These are phyloP conservation scores for Cyberlindnera euphorbiiphila DNA, from an alignment of 805 yeast species.

Conservation along the genomic window DNA sequence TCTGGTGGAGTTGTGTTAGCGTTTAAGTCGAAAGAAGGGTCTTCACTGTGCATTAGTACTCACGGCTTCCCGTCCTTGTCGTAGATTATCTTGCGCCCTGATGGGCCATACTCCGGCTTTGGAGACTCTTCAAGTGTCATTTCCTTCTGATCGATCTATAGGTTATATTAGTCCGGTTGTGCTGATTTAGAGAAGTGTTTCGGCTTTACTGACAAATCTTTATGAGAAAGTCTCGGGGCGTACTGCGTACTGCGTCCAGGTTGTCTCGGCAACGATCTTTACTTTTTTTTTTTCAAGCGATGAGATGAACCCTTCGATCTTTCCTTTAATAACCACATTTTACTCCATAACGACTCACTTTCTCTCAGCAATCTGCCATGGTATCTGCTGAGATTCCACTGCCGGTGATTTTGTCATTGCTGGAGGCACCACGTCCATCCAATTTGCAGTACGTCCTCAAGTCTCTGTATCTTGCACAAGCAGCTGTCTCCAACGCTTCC, in stretches of 20 bases:
- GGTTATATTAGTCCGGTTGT: too few relatives aligned
- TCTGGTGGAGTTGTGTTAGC: slow-evolving; percentile 9
- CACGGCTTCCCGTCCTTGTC: slow-evolving; percentile 94
- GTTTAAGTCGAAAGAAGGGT: neutral
- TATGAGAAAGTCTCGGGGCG: too few relatives aligned
- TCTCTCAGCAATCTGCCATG: slow-evolving; percentile 8
- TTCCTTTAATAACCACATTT: neutral
- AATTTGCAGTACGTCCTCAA: slow-evolving; percentile 23
- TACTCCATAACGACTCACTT: too few relatives aligned
- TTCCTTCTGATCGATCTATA: neutral
- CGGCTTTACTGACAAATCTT: neutral
- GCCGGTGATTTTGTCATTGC: slow-evolving; percentile 18
- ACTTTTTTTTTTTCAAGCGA: slow-evolving; percentile 2
- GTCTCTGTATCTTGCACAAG: slow-evolving; percentile 21
- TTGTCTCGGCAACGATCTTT: neutral
- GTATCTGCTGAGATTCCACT: slow-evolving; percentile 26
- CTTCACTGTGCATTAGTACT: slow-evolving; percentile 31
- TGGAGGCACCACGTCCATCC: slow-evolving; percentile 21
- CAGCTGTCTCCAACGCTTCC: slow-evolving; percentile 39
- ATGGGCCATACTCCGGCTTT: slow-evolving; percentile 46
- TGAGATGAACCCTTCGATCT: slow-evolving; percentile 2
- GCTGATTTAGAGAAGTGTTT: too few relatives aligned
- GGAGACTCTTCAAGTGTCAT: slow-evolving; percentile 4
- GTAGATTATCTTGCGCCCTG: slow-evolving; percentile 67
- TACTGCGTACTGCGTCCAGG: neutral